Conservation (phyloP, 352 stramenopile genomes). For the Blastocystis sp. region DNA sequence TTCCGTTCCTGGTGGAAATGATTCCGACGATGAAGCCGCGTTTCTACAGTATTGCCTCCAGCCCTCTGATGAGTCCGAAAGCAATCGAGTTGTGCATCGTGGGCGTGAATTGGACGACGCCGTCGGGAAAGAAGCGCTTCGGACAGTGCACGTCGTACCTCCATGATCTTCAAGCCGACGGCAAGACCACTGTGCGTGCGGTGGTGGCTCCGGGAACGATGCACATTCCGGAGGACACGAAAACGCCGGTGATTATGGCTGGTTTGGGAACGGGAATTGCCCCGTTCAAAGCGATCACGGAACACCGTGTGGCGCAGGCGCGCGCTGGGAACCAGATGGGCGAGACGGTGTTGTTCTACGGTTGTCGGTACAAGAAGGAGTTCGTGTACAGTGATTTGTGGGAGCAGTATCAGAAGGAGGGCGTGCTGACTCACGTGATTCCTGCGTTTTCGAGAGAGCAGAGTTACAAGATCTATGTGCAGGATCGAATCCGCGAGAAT, state of each 20-base stretch:
- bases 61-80: conserved; percentile 84
- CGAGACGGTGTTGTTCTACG: conserved; percentile 89
- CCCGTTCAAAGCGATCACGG: conserved; percentile 87
- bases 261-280: conserved; percentile 86
- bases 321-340: conserved; percentile 78
- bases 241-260: conserved; percentile 90
- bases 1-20: conserved; percentile 80
- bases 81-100: conserved; percentile 85
- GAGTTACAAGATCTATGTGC: conserved; percentile 87
- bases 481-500: conserved; percentile 85
- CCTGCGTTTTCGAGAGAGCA: conserved; percentile 87
- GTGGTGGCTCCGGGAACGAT: conserved; percentile 93
- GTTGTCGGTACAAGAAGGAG: conserved; percentile 89
- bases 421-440: conserved; percentile 83
- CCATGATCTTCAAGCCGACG: conserved; percentile 76
- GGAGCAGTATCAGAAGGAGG: conserved; percentile 83
- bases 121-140: conserved; percentile 80
- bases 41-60: conserved; percentile 89
- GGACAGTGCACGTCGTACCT: conserved; percentile 93
- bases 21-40: conserved; percentile 85
- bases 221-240: conserved; percentile 85
- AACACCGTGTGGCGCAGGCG: conserved; percentile 84
- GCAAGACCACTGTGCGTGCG: conserved; percentile 80
- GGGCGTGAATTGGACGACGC: conserved; percentile 85
- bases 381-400: conserved; percentile 92